A percentile compares a stretch with the other conserved stretches of the same genome.
phyloP scores from a whole-genome alignment of 2,329 filamentous ascomycete species.

The Sporothrix variecibatus region DNA sequence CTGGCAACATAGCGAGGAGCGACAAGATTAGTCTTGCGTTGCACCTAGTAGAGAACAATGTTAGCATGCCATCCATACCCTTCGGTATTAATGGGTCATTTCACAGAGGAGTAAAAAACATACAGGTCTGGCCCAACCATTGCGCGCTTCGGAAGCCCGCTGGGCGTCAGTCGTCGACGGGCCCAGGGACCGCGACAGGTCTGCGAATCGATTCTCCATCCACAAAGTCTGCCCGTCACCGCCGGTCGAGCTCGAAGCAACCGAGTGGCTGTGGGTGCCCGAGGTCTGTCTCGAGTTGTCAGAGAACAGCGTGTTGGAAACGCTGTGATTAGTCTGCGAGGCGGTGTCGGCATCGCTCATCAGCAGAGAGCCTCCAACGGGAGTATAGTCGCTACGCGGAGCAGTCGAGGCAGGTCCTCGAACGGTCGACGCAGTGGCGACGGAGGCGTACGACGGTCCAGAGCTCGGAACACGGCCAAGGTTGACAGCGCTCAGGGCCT shows the following conservation, averaged over 20 bases:
- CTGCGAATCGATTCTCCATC: slow-evolving; percentile 23
- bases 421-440: slow-evolving; percentile 5
- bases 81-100: too few relatives aligned
- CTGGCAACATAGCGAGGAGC: slow-evolving; percentile 26
- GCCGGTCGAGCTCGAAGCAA: background rate
- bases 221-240: slow-evolving; percentile 2
- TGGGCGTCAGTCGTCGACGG: background rate
- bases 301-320: background rate
- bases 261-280: slow-evolving; percentile 8
- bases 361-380: background rate
- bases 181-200: background rate
- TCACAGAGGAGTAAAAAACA: background rate
- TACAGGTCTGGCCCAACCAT: slow-evolving; percentile 32
- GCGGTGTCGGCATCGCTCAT: background rate
- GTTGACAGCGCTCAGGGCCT: slow-evolving; percentile 28
- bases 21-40: slow-evolving; percentile 23
- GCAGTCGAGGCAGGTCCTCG: background rate
- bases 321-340: background rate
- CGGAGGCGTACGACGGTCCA: background rate
- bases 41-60: background rate
- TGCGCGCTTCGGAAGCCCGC: background rate
- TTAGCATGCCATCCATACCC: background rate
- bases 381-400: background rate
- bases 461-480: slow-evolving; percentile 15
- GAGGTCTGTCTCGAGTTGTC: background rate